Evolutionary conservation across 352 stramenopile species (phyloP).

Genomic region (Globisporangium camurandrum): DNA sequence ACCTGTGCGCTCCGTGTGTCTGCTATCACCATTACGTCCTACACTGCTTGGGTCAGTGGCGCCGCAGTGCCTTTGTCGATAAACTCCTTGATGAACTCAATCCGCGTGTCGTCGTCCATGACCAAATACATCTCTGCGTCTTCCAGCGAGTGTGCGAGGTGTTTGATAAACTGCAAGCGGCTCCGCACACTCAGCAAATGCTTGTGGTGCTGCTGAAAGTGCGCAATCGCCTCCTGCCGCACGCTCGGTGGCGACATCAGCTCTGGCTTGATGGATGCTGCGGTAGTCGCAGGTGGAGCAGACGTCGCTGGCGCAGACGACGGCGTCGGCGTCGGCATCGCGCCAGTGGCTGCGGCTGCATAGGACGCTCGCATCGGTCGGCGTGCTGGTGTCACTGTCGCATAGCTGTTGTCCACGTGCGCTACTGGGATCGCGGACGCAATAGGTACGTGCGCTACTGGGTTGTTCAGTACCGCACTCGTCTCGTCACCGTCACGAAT

Average conservation of each 20-base stretch:
- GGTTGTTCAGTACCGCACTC: too few species aligned
- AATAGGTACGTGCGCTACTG: not conserved
- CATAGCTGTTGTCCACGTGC: not conserved
- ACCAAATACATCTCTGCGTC: slow-evolving; percentile 39
- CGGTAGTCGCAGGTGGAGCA: not conserved
- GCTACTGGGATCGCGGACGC: not conserved
- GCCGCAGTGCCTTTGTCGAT: not conserved
- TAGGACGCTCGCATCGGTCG: not conserved
- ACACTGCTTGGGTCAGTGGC: not conserved
- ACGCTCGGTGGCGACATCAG: slow-evolving; percentile 1
- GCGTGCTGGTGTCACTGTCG: not conserved
- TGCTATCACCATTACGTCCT: too few species aligned
- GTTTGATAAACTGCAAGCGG: slow-evolving; percentile 30
- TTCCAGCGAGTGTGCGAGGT: slow-evolving; percentile 22
- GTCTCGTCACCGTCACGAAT: too few species aligned
- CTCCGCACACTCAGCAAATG: slow-evolving; percentile 19
- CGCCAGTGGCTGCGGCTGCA: too few species aligned
- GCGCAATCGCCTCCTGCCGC: slow-evolving; percentile 26
- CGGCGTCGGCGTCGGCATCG: not conserved
- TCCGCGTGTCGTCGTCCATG: slow-evolving; percentile 36
- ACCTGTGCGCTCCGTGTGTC: too few species aligned
- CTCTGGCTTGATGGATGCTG: not conserved
- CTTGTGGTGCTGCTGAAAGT: slow-evolving; percentile 39
- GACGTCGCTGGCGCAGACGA: not conserved
- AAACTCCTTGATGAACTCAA: slow-evolving; percentile 47